Evolutionary conservation across 768 basidiomycete species (phyloP), one percentile per base, ranked within the genome.

Genomic region (Auriculariales sp.): DNA sequence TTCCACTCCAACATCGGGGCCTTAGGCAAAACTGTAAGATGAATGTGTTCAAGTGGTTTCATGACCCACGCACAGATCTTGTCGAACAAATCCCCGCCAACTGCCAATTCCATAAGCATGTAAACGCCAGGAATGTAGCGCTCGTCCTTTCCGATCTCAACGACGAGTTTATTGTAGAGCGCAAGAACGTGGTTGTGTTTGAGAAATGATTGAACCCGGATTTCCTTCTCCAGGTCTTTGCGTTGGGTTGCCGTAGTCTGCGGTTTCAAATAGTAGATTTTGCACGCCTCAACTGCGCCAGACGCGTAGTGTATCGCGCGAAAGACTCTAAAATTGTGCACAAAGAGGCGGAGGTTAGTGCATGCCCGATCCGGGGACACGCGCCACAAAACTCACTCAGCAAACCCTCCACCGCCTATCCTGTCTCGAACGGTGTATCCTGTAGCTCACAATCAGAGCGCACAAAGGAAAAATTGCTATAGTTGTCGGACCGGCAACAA

Each of bases 21-120:
- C 95, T 98, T 9, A 19, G 11, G 47, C 33, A 32, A 30, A 34
- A 49, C 31, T 39, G 49, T 15, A 24, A 29, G 12, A 4, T 25
- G 52, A 48, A 42, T 27, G 35, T 28, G 14, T 24, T 34, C 22
- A 47, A 24, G 25, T 32, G 29, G 11, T 7, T 2, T 31, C 25
- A n/a, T 11, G 11, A 25, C 3, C 6, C 4, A 63, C 83, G 35
- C 59, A 94, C 94, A 87, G 47, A 99, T 99, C 70, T 97, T 99
- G 65, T 99, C 95, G 62, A 99, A 99, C 28, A 99, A 66, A 64
- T 98, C 95, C 0, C 95, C 95, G 19, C 92, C 93, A 1, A 79
- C 79, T 0, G 94, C 95, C 29, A 94, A 68, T 62, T 98, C 95
- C 58, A 99, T 66, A 17, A 97, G 67, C 74, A 99, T 89, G 61